Base-by-base conservation (phyloP, 805 yeast genomes). In the Hanseniaspora jakobsenii region DNA sequence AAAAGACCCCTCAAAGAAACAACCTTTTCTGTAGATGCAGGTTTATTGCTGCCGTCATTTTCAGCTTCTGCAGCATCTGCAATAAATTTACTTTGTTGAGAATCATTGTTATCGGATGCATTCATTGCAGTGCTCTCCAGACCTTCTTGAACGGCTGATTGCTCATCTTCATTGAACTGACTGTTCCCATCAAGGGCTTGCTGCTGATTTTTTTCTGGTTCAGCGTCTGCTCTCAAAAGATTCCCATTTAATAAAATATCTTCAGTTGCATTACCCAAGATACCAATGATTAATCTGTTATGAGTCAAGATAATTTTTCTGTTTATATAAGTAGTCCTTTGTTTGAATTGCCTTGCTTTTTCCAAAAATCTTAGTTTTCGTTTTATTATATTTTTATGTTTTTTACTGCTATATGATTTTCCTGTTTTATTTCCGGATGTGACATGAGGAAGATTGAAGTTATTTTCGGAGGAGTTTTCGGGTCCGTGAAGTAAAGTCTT, bases 231-330 rank as follows among this genome's bases (percentile, higher is more conserved):
- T 28, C 27, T 28, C 12, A 37, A 12, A 16, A 29, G 29, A n/a
- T 27, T 37, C 3, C 36, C 43, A 18, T 39, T 18, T n/a, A 32
- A 26, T 16, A 40, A 26, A 22, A 36, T 23, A 17, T 46, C 32
- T 19, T 38, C 37, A n/a, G 38, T 35, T 30, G 71, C 46, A 84
- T 87, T 89, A 19, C 95, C 86, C 51, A 87, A 67, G 56, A 84
- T 80, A 13, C 93, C 77, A 45, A 89, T 66, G 35, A 89, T 63
- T 36, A 89, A 66, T 56, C 82, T 85, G 62, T 89, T 89, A 62
- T 91, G 98, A 66, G 78, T 71, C 46, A 76, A 66, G 30, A 45
- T 38, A 7, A 45, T 38, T 23, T 38, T 47, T 30, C 39, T 43
- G 19, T 42, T 42, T 6, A 42, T 35, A 18, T 35, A 35, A 9